Conservation (phyloP, 2,329 filamentous ascomycete genomes). For the Beauveria sp. region DNA sequence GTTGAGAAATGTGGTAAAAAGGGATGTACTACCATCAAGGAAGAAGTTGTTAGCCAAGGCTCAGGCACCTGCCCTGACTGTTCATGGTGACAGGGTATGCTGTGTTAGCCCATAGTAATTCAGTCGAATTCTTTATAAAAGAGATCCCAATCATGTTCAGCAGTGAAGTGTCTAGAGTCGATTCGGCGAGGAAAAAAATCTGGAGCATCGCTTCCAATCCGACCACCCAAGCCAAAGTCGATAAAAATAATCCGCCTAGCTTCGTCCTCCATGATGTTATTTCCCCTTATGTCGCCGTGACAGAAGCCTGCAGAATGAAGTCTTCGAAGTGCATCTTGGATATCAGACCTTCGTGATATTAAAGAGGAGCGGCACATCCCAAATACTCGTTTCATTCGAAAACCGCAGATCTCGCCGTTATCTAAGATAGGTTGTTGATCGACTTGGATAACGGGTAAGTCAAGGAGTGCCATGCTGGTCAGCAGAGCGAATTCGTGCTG, state of each 20-base stretch:
- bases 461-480: background rate
- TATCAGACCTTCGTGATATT: background rate
- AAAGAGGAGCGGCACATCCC: background rate
- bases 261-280: background rate
- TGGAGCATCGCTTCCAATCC: background rate
- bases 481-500: background rate
- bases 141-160: background rate
- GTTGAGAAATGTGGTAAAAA: no score
- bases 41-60: no score
- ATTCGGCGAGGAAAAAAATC: background rate
- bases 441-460: background rate
- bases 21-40: no score
- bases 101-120: background rate
- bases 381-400: background rate
- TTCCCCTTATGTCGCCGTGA: background rate
- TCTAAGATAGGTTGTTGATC: background rate
- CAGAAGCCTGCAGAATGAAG: background rate
- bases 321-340: background rate
- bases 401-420: background rate
- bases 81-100: no score
- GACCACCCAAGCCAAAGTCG: background rate
- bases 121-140: background rate
- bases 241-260: background rate
- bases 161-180: background rate
- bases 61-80: no score